Conservation (phyloP, 2,329 filamentous ascomycete genomes). For the Fusarium buxicola region DNA sequence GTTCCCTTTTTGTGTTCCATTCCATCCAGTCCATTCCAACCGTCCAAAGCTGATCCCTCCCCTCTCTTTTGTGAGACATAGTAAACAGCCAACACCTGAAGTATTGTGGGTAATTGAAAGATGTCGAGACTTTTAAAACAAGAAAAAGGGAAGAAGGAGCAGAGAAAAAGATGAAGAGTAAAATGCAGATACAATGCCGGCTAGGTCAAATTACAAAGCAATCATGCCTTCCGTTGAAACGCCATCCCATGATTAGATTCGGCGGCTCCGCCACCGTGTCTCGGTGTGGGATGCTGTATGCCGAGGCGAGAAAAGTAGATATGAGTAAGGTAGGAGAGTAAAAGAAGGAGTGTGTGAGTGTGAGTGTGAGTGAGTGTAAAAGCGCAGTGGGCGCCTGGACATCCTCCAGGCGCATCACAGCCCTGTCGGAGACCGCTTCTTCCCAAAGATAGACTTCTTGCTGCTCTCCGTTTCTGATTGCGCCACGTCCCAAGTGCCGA, state of each 20-base stretch:
- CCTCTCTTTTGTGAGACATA: constrained; percentile 35
- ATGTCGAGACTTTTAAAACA: constrained; percentile 20
- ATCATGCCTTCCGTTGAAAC: constrained; percentile 43
- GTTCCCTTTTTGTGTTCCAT: constrained; percentile 43
- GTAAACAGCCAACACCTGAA: constrained; percentile 23
- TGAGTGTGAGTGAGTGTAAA: constrained; percentile 2
- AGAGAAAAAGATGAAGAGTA: constrained; percentile 26
- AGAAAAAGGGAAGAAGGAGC: constrained; percentile 19
- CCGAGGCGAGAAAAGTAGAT: constrained; percentile 27
- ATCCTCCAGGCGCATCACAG: constrained; percentile 14
- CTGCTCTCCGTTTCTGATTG: constrained; percentile 47
- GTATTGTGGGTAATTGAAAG: constrained; percentile 19
- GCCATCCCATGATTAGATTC: constrained; percentile 44
- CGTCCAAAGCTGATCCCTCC: constrained; percentile 37
- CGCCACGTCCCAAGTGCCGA: constrained; percentile 48
- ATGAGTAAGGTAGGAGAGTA: constrained; percentile 11
- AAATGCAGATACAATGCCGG: constrained; percentile 42
- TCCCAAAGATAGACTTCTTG: constrained; percentile 59
- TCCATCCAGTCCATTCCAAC: constrained; percentile 40
- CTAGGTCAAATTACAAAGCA: constrained; percentile 40
- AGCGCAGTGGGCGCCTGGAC: constrained; percentile 2
- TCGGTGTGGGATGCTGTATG: constrained; percentile 25
- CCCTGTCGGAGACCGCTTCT: constrained; percentile 49
- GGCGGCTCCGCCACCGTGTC: constrained; percentile 27
- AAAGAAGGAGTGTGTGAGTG: constrained; percentile 26